Conservation (phyloP, 495 filamentous ascomycete species). For the Penicillium nucicola region DNA sequence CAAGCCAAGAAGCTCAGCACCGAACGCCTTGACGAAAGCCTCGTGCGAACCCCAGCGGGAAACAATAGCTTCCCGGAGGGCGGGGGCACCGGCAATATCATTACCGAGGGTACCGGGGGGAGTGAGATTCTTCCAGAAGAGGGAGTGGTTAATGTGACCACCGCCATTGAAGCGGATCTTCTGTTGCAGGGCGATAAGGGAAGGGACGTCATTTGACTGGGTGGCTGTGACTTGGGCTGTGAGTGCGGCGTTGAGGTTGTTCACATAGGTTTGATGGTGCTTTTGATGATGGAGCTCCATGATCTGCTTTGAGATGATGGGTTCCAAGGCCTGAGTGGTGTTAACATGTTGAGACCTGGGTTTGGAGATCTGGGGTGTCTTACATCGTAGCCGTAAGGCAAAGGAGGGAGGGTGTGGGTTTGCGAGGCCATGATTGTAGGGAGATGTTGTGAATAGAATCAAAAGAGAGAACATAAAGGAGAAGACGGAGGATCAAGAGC, state of each 20-base stretch:
- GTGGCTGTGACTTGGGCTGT: slow-evolving; percentile 49
- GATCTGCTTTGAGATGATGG: slow-evolving; percentile 88
- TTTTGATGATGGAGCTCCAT: slow-evolving; percentile 82
- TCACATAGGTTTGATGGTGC: slow-evolving; percentile 68
- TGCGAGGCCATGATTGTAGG: slow-evolving; percentile 8
- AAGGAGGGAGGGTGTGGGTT: slow-evolving; percentile 33
- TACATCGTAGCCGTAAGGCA: slow-evolving; percentile 46
- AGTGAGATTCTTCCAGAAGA: slow-evolving; percentile 90
- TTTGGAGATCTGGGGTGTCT: not conserved
- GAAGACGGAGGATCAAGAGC: not conserved
- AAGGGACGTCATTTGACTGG: slow-evolving; percentile 41
- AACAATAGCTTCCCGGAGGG: slow-evolving; percentile 58
- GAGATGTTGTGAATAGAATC: not conserved
- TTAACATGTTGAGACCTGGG: not conserved
- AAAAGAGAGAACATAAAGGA: not conserved
- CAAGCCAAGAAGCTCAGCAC: slow-evolving; percentile 69
- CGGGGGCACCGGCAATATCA: slow-evolving; percentile 56
- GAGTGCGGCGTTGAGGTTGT: slow-evolving; percentile 54
- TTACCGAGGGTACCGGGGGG: slow-evolving; percentile 63
- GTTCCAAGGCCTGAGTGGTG: slow-evolving; percentile 71
- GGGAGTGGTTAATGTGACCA: slow-evolving; percentile 87
- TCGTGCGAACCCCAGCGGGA: slow-evolving; percentile 68
- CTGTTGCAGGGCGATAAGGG: slow-evolving; percentile 73
- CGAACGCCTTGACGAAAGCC: slow-evolving; percentile 65
- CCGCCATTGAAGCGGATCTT: slow-evolving; percentile 94